Base-by-base conservation (phyloP, 1,284 basidiomycete species). In the Papiliotrema nemorosa region DNA sequence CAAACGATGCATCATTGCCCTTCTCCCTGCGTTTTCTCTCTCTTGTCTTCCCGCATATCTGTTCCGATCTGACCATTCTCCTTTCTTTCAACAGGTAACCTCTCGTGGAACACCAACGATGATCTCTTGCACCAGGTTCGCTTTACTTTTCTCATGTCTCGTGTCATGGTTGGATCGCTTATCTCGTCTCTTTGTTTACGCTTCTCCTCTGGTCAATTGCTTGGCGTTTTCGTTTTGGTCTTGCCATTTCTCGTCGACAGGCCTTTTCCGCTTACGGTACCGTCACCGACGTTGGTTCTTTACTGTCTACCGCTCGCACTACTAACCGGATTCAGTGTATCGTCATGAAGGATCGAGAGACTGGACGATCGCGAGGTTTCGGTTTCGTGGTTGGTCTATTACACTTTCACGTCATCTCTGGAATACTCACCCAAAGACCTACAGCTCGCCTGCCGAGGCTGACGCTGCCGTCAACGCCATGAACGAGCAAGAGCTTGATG, bases 271-370 rank as follows among this genome's bases (percentile, higher is more conserved):
- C 65, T 47, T 75, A 67, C 61, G 73, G 73, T 44, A 62, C 68
- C 55, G 69, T 75, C 53, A 53, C 66, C 59, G 73, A 75, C 67
- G 70, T 72, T 54, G 49, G 70, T 72, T 55, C 35, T 36, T 29
- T 26, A 29, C 14, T 46, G 44, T 41, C 48, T 44, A 39, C 50
- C 41, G 29, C 29, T 31, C 29, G 14, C 7, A 34, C 36, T 31
- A 38, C 39, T 54, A 26, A 43, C 22, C 22, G 18, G 40, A 43
- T 40, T 36, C 60, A 91, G 88, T 87, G 86, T 66, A 89, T 91
- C 76, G 91, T 96, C 78, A 94, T 94, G 91, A 88, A 90, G 79
- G 92, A 96, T 79, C 89, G 91, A 70, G 91, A 94, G 73, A 94
- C 92, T 59, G 88, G 90, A 62, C 89, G 91, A 71, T 94, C 91